Base-by-base conservation (phyloP, 768 basidiomycete species). In the Phlebiopsis gigantea region DNA sequence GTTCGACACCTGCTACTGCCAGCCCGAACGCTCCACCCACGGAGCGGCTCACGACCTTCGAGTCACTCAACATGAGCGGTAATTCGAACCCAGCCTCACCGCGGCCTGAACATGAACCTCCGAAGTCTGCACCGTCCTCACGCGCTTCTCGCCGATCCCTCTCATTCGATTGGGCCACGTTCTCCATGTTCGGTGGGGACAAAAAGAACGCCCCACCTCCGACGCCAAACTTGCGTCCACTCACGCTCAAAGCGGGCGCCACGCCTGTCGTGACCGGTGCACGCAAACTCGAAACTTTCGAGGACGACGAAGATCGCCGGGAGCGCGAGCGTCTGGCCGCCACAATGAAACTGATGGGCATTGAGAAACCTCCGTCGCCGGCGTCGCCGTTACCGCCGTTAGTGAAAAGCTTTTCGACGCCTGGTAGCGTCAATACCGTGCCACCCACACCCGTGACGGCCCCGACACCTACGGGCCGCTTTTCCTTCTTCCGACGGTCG, bases 271-370 rank as follows among this genome's bases (percentile, higher is more conserved):
- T 87, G 39, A 80, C 80, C 1, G 72, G 79, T 57, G 90, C 82
- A 25, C 80, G 91, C 51, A 93, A 94, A 69, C 72, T 95, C 34
- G 92, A 95, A 57, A 92, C 85, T 1, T 75, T 80, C 41, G 95
- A 98, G 70, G 95, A 98, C 64, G 96, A 98, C 57, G 93, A 98
- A 59, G 94, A 97, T 66, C 78, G 83, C 39, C 80, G 79, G 60
- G 93, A 96, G 71, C 78, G 95, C 55, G 93, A 94, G 68, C 82
- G 93, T 15, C 76, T 98, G 54, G 79, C 88, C 61, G 92, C 92
- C 15, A 92, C 93, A 25, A 90, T 98, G 89, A 91, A 93, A 68
- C 74, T 96, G 26, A 93, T 95, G 87, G 96, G 96, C 4, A 91
- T 96, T 58, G 84, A 82, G 47, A 75, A 88, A 69, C 83, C 86